These are phyloP conservation scores for Hibiscus mutabilis DNA, from an alignment of 345 rosid species.

Conservation along the genomic window DNA sequence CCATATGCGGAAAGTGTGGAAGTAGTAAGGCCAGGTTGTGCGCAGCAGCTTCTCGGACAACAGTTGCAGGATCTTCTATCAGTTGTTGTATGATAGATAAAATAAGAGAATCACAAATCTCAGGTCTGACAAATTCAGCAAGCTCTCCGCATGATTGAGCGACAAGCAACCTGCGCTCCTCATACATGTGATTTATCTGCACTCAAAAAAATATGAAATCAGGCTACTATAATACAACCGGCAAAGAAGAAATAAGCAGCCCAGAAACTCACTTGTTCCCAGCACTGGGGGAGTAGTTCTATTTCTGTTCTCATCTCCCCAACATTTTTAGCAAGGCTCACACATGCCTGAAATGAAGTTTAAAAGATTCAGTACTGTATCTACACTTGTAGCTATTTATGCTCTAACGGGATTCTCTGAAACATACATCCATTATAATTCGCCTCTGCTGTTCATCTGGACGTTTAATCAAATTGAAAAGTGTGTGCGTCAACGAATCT, in stretches of 20 bases:
- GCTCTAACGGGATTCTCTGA: slow-evolving; percentile 17
- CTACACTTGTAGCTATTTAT: slow-evolving; percentile 11
- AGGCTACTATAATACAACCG: slow-evolving; percentile 14
- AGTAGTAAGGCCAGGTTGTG: slow-evolving; percentile 89
- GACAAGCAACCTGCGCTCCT: slow-evolving; percentile 94
- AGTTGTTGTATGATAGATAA: slow-evolving; percentile 89
- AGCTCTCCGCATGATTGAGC: slow-evolving; percentile 99
- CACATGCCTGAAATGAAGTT: slow-evolving; percentile 71
- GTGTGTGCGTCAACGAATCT: slow-evolving; percentile 89
- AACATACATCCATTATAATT: slow-evolving; percentile 90
- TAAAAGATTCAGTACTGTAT: slow-evolving; percentile 19
- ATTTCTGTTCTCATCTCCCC: slow-evolving; percentile 98
- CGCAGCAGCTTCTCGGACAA: slow-evolving; percentile 94
- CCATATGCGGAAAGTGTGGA: slow-evolving; percentile 81
- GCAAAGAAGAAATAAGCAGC: neutral
- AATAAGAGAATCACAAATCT: slow-evolving; percentile 93
- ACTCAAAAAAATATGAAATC: slow-evolving; percentile 20
- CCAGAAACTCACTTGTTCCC: slow-evolving; percentile 80
- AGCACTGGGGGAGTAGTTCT: slow-evolving; percentile 94
- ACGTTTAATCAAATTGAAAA: slow-evolving; percentile 91
- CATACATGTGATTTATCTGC: slow-evolving; percentile 91
- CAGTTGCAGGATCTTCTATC: slow-evolving; percentile 85
- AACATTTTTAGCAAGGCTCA: slow-evolving; percentile 86
- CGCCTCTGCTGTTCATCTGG: slow-evolving; percentile 97
- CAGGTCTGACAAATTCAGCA: slow-evolving; percentile 89